Evolutionary conservation across 140 eudicot genomes (phyloP).

Genomic region (Bidens hawaiensis): DNA sequence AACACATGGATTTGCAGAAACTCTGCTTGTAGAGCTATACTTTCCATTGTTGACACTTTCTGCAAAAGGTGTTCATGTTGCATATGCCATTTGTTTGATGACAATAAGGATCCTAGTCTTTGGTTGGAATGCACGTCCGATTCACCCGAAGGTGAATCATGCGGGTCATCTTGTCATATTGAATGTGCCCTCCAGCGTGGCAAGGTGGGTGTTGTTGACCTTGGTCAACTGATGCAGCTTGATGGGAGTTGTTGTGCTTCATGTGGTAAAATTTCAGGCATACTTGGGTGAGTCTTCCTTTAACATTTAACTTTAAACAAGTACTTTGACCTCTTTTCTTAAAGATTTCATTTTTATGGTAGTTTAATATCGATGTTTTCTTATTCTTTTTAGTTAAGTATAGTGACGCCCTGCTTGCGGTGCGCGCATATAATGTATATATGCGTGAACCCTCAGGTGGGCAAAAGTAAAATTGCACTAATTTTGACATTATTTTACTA

Average conservation of each 20-base stretch:
- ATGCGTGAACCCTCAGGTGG: no score
- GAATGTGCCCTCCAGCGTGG: constrained; percentile 8
- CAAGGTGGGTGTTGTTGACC: constrained; percentile 6
- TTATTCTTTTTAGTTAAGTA: no score
- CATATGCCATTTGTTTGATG: constrained; percentile 3
- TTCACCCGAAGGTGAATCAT: constrained; percentile 17
- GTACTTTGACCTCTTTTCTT: not conserved
- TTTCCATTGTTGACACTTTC: not conserved
- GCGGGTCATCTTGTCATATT: constrained; percentile 1
- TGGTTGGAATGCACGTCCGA: constrained; percentile 7
- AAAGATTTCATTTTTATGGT: not conserved
- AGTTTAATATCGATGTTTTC: not conserved
- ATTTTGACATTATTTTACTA: no score
- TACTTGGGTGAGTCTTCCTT: constrained; percentile 3
- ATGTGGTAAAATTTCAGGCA: constrained; percentile 1
- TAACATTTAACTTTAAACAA: not conserved
- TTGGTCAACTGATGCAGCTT: constrained; percentile 4
- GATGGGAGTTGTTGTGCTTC: constrained; percentile 9
- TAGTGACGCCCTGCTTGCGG: no score
- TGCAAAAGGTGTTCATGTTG: constrained; percentile 4
- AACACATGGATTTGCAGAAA: constrained; percentile 2
- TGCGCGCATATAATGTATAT: no score
- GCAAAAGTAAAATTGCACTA: no score
- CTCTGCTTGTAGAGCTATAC: constrained; percentile 9
- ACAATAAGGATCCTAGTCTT: constrained; percentile 7